Evolutionary conservation across 2,329 filamentous ascomycete genomes (phyloP).

Genomic region (Endothia cerciana): DNA sequence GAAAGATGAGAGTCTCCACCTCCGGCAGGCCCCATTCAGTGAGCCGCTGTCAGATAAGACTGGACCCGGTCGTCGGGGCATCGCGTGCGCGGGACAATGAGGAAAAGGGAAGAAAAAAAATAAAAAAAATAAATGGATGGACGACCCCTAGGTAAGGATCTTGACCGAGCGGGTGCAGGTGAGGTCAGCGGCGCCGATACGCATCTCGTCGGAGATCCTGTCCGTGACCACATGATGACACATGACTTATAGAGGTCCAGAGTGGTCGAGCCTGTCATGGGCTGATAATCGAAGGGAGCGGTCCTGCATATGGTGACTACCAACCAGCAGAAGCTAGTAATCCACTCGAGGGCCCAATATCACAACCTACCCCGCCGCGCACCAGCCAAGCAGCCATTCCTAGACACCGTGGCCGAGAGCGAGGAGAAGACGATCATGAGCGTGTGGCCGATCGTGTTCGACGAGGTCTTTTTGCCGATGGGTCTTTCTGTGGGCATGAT

Average conservation of each 20-base stretch:
- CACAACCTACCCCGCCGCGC: neutral
- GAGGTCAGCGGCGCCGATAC: neutral
- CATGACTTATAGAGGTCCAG: neutral
- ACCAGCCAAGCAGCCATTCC: constrained; percentile 8
- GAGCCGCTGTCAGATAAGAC: neutral
- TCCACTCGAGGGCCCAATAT: neutral
- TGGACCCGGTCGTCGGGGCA: neutral
- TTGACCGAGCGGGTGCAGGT: constrained; percentile 5
- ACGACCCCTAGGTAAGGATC: neutral
- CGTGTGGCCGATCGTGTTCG: neutral
- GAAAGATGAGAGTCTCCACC: constrained; percentile 20
- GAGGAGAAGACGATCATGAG: neutral
- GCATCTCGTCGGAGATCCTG: constrained; percentile 1
- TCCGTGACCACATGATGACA: neutral
- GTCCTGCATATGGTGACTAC: neutral
- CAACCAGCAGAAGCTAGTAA: neutral
- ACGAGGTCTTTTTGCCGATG: neutral
- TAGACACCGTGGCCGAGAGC: neutral
- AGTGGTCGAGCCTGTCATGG: neutral
- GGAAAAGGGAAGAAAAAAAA: neutral
- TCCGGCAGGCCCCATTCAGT: constrained; percentile 23
- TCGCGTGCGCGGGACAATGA: neutral
- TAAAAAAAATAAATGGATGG: neutral
- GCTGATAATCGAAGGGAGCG: neutral
- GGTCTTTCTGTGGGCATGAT: neutral